Percentiles rank a stretch among this genome's conserved stretches.
Conservation (phyloP, 164 flowering plant species). For the Magnolia sinica region DNA sequence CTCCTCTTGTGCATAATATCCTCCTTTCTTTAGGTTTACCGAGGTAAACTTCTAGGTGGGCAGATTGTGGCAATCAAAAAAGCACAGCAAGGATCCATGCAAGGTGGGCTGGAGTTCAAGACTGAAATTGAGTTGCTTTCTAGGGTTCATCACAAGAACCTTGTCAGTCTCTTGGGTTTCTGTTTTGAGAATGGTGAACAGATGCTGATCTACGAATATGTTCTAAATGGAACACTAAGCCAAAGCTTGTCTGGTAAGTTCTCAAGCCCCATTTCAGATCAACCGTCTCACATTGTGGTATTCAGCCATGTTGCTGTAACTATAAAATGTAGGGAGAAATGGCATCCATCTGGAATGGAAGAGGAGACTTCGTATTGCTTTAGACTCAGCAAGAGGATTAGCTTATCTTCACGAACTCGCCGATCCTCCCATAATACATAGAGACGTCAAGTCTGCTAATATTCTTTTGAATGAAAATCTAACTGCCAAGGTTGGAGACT, state of each 20-base stretch:
- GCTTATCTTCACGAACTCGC: constrained; percentile 44
- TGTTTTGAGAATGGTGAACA: constrained; percentile 77
- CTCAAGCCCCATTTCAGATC: background rate
- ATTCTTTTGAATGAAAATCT: constrained; percentile 36
- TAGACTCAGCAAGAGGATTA: constrained; percentile 42
- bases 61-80: constrained; percentile 62
- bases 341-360: constrained; percentile 36
- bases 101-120: constrained; percentile 68
- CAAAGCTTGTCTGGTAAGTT: constrained; percentile 56
- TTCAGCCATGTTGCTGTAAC: background rate
- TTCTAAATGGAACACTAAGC: constrained; percentile 60
- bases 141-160: constrained; percentile 76
- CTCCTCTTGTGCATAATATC: background rate
- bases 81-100: constrained; percentile 69
- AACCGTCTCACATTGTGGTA: background rate
- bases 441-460: constrained; percentile 40
- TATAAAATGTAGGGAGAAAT: constrained; percentile 26
- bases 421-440: constrained; percentile 42
- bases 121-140: constrained; percentile 72
- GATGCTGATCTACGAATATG: constrained; percentile 62
- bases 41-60: constrained; percentile 50
- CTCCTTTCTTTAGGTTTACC: constrained; percentile 43
- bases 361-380: constrained; percentile 33
- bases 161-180: constrained; percentile 61
- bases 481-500: constrained; percentile 44